Conservation (phyloP, 495 filamentous ascomycete species). For the Oleoguttula mirabilis region DNA sequence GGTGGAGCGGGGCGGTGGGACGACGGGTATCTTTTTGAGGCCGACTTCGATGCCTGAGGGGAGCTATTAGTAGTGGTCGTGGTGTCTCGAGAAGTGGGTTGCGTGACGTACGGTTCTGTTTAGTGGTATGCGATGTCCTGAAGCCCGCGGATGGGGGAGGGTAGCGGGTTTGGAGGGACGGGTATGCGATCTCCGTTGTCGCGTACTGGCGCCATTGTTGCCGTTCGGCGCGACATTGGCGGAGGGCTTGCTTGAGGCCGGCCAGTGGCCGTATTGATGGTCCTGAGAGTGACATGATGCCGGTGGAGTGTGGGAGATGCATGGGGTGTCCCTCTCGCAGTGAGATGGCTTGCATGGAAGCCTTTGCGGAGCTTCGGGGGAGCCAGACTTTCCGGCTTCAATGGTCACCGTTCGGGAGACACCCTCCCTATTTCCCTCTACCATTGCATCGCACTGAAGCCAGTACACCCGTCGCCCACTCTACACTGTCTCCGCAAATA, state of each 20-base stretch:
- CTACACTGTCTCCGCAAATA: not conserved
- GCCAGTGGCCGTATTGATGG: constrained; percentile 18
- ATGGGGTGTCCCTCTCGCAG: not conserved
- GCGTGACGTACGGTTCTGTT: constrained; percentile 15
- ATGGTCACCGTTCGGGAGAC: not conserved
- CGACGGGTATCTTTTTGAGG: constrained; percentile 14
- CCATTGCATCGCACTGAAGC: no score
- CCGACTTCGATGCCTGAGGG: constrained; percentile 16
- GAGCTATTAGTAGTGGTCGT: not conserved
- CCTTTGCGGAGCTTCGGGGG: constrained; percentile 4
- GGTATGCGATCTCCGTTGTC: constrained; percentile 7
- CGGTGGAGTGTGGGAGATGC: not conserved
- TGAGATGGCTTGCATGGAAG: not conserved
- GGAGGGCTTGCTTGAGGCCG: constrained; percentile 17
- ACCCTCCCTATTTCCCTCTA: no score
- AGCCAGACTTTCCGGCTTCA: not conserved
- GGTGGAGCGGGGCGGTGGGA: constrained; percentile 21
- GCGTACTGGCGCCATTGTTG: constrained; percentile 16
- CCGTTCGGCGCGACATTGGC: constrained; percentile 16
- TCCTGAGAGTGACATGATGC: constrained; percentile 17
- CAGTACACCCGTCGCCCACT: no score
- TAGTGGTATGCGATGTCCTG: constrained; percentile 16
- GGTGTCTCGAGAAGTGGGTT: not conserved
- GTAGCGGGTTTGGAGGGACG: constrained; percentile 15
- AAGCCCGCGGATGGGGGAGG: constrained; percentile 13